phyloP scores from a whole-genome alignment of 371 early-diverging fungal genomes.

The Syncephalastrum contaminatum region DNA sequence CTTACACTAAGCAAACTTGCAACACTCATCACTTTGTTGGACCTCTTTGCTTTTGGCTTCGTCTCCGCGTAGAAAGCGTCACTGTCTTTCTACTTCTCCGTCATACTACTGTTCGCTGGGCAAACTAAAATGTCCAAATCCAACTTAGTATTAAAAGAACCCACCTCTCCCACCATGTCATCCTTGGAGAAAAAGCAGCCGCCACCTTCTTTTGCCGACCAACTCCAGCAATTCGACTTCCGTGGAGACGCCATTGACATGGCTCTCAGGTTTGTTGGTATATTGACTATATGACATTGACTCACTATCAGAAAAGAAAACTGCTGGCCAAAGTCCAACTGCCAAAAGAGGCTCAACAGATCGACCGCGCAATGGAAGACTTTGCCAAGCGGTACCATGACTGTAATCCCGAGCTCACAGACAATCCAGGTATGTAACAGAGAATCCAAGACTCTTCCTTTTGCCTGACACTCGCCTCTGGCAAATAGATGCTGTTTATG shows the following conservation, averaged over 20 bases:
- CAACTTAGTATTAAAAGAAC: no score
- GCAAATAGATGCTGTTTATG: constrained; percentile 67
- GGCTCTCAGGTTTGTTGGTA: constrained; percentile 58
- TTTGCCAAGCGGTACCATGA: constrained; percentile 81
- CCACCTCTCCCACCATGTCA: no score
- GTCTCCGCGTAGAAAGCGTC: no score
- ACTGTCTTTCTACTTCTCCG: no score
- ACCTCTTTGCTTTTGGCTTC: no score
- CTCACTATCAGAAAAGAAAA: constrained; percentile 46
- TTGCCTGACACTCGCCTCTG: not conserved
- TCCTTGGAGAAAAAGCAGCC: not conserved
- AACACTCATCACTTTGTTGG: no score
- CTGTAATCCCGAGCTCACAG: constrained; percentile 69
- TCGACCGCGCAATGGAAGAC: constrained; percentile 83
- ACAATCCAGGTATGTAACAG: constrained; percentile 57
- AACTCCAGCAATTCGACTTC: constrained; percentile 69
- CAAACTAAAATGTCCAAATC: no score
- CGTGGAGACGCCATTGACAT: constrained; percentile 68
- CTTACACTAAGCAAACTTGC: no score
- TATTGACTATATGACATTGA: not conserved
- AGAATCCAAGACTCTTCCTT: no score
- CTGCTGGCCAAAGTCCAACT: constrained; percentile 74
- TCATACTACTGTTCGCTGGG: no score
- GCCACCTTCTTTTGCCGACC: constrained; percentile 19
- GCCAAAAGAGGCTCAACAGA: constrained; percentile 90